Conservation (phyloP, 495 filamentous ascomycete species). For the Aspergillus funiculosus region DNA sequence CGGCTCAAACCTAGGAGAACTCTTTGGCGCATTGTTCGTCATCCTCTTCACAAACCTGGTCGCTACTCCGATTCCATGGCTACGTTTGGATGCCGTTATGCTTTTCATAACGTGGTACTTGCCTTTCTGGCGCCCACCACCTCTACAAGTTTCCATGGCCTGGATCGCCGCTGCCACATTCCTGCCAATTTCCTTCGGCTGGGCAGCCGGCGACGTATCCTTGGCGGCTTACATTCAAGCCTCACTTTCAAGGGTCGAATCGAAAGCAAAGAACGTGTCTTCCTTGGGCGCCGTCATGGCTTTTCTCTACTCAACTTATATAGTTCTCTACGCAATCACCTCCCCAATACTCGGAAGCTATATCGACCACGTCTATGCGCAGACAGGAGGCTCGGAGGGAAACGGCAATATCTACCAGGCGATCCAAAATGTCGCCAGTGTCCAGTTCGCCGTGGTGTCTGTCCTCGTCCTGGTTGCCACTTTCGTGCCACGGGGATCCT, state of each 20-base stretch:
- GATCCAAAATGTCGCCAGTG: conserved; percentile 29
- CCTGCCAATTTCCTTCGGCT: conserved; percentile 41
- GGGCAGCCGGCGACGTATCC: conserved; percentile 44
- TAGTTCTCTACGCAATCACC: conserved; percentile 37
- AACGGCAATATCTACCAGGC: conserved; percentile 21
- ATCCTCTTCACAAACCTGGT: conserved; percentile 37
- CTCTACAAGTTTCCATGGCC: conserved; percentile 26
- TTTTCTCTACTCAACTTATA: conserved; percentile 42
- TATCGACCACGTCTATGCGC: conserved; percentile 31
- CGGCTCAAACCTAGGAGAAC: conserved; percentile 41
- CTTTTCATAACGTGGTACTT: conserved; percentile 32
- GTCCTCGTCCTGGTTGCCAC: conserved; percentile 31
- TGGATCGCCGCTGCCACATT: conserved; percentile 40
- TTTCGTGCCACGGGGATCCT: conserved; percentile 30
- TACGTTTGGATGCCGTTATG: conserved; percentile 36
- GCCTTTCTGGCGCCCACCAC: conserved; percentile 24
- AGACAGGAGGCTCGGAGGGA: conserved; percentile 18
- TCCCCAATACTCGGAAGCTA: conserved; percentile 38
- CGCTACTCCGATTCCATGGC: conserved; percentile 41
- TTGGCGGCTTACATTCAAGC: conserved; percentile 44
- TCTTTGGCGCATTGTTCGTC: conserved; percentile 38
- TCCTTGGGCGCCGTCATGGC: conserved; percentile 44
- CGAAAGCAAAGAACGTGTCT: conserved; percentile 34
- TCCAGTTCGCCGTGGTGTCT: conserved; percentile 37
- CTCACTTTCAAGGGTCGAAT: conserved; percentile 31